Base-by-base conservation (phyloP, 2,329 filamentous ascomycete species). In the Aureobasidium pullulans region DNA sequence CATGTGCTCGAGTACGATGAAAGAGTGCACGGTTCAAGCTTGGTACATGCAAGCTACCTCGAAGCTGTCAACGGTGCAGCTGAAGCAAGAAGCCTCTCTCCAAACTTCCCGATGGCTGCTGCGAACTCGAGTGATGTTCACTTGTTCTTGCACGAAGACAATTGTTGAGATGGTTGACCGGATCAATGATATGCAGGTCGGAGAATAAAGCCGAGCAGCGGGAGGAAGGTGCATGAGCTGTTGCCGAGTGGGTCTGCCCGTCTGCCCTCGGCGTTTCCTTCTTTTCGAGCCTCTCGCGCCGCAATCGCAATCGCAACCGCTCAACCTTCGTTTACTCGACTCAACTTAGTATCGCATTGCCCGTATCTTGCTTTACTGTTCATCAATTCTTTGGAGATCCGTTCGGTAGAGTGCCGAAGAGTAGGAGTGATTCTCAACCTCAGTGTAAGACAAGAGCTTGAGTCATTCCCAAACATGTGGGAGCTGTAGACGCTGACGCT, bases 221-320 rank as follows among this genome's bases (percentile, higher is more conserved):
- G 37, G 31, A 16, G 32, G 9, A 10, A 46, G 31, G 42, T 36
- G 50, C 37, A 54, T 42, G 37, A 42, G 50, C 37, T 54, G 50
- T 10, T 29, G 49, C 28, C 36, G 50, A 16, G 50, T 54, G 50
- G 50, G 50, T 54, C 50, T 52, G 11, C 39, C 40, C n/a, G 50
- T 54, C 50, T 52, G 11, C 39, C 40, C n/a, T 48, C 54, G 54
- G 54, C 54, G 54, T 47, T 46, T 56, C 52, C 52, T 46, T 47
- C 54, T 57, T 48, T 57, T 57, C 53, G 37, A 44, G 37, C 50
- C 39, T 36, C 40, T 29, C 6, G 36, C 36, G 48, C 48, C 48
- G 48, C 48, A 49, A 49, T 49, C 40, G 52, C 43, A 31, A 37
- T 37, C 13, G 32, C 47, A 50, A 48, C 43, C 43, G 43, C 34